phyloP scores from a whole-genome alignment of 176 grass and related monocot species.

The Ampelocalamus luodianensis region DNA sequence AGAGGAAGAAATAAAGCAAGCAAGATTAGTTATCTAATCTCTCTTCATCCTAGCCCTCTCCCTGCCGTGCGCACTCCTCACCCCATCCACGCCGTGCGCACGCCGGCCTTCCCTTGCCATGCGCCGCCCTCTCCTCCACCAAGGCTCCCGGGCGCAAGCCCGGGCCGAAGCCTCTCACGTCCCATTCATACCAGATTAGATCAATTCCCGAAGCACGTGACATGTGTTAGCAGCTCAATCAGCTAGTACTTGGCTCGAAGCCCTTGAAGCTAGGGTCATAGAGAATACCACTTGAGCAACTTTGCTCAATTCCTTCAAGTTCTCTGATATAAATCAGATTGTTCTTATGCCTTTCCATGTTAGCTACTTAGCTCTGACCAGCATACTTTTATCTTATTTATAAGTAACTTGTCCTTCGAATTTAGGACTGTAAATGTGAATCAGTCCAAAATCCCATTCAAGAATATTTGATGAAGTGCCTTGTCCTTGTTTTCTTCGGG shows the following conservation, averaged over 20 bases:
- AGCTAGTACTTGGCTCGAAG: not conserved
- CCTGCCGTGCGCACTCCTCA: too few relatives aligned
- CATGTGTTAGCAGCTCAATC: not conserved
- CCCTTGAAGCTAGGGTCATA: not conserved
- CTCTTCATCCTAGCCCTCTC: too few relatives aligned
- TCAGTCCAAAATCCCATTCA: not conserved
- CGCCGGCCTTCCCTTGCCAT: too few relatives aligned
- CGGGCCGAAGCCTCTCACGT: too few relatives aligned
- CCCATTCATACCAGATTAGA: too few relatives aligned
- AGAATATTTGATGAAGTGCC: not conserved
- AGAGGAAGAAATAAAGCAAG: too few relatives aligned
- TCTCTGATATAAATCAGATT: not conserved
- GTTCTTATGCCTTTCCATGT: not conserved
- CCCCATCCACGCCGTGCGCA: too few relatives aligned
- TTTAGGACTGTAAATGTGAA: not conserved
- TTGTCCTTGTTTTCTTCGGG: conserved; percentile 18
- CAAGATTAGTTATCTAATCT: too few relatives aligned
- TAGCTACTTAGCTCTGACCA: not conserved
- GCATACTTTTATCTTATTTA: not conserved
- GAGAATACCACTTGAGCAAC: not conserved
- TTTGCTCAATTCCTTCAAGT: not conserved
- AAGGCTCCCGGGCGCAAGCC: too few relatives aligned
- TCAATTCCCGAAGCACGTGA: too few relatives aligned
- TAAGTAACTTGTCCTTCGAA: not conserved
- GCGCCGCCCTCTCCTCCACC: too few relatives aligned